A percentile compares a stretch with the other conserved stretches of the same genome.
These are phyloP conservation scores for Saururus chinensis DNA, from an alignment of 164 flowering plant species.

Conservation along the genomic window DNA sequence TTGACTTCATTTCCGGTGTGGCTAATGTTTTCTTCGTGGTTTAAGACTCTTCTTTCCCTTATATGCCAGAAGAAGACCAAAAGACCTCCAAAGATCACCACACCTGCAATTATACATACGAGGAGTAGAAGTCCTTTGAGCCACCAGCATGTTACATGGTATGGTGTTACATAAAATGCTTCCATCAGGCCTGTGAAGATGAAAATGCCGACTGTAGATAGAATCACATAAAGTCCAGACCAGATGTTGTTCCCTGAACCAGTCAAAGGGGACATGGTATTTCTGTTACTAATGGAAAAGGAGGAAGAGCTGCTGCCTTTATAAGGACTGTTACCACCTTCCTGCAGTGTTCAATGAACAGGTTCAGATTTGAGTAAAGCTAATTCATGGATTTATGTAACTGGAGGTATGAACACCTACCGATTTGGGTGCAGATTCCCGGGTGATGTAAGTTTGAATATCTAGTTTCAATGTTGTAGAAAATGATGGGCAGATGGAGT, in stretches of 20 bases:
- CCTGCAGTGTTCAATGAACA: slow-evolving; percentile 32
- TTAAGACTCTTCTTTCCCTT: slow-evolving; percentile 39
- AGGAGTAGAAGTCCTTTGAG: slow-evolving; percentile 60
- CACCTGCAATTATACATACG: slow-evolving; percentile 54
- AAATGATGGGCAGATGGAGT: slow-evolving; percentile 49
- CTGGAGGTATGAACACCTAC: slow-evolving; percentile 30
- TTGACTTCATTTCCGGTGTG: slow-evolving; percentile 8
- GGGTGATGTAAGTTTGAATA: slow-evolving; percentile 62
- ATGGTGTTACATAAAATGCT: slow-evolving; percentile 48
- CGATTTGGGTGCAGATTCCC: slow-evolving; percentile 60
- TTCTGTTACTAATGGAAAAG: slow-evolving; percentile 23
- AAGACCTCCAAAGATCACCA: slow-evolving; percentile 60
- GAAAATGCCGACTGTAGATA: slow-evolving; percentile 56
- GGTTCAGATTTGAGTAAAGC: background rate
- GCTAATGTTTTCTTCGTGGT: slow-evolving; percentile 9
- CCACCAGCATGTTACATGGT: slow-evolving; percentile 44
- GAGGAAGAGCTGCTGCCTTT: slow-evolving; percentile 13
- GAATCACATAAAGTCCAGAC: slow-evolving; percentile 52
- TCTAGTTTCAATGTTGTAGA: slow-evolving; percentile 43
- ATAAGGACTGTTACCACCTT: slow-evolving; percentile 44
- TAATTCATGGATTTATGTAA: background rate
- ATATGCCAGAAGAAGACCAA: slow-evolving; percentile 57
- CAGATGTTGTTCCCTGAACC: slow-evolving; percentile 72
- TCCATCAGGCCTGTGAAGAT: slow-evolving; percentile 31
- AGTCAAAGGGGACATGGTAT: slow-evolving; percentile 59